Evolutionary conservation across 2,329 filamentous ascomycete species (phyloP), one percentile per base, ranked within the genome.

Genomic region (Diaporthe sp.): DNA sequence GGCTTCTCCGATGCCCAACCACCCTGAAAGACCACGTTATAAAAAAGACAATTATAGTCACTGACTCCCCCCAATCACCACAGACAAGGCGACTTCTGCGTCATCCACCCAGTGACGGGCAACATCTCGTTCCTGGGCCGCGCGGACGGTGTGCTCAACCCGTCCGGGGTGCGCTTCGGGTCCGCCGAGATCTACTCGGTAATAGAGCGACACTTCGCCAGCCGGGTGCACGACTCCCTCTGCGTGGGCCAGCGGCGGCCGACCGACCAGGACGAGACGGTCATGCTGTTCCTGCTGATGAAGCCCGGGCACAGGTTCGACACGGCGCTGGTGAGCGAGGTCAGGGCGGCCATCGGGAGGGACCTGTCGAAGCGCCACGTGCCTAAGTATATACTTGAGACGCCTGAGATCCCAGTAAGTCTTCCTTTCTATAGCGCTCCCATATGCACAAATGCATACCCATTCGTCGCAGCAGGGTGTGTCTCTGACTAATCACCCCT

Each of bases 171-270:
- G 15, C 88, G 94, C 0, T 97, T 97, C 79, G 95, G 94, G 0
- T 93, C 91, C 6, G 92, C 93, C 0, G 95, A 97, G 82, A 93
- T 97, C 45, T 97, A 97, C 82, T 89, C 88, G 17, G 92, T 96
- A 1, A 82, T 96, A 5, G 93, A 95, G 82, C 84, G 87, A 33
- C 85, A 89, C 72, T 96, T 96, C 76, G 85, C 89, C 0, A 86
- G 89, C 22, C 85, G 87, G 67, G 84, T 97, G 4, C 86, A 87
- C 5, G 95, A 97, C 80, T 92, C 91, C n/a, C 87, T 97, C 38
- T 96, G 94, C 73, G 94, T 97, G 0, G 95, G 95, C 0, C 94
- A 96, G 83, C 85, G 94, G 28, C 84, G 95, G 38, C 90, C 91
- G 0, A 77, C 81, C 13, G 89, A 91, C 72, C 75, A 79, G 4